Evolutionary conservation across 352 stramenopile species (phyloP), one percentile per base, ranked within the genome.

Genomic region (Phytophthora niederhauseri): DNA sequence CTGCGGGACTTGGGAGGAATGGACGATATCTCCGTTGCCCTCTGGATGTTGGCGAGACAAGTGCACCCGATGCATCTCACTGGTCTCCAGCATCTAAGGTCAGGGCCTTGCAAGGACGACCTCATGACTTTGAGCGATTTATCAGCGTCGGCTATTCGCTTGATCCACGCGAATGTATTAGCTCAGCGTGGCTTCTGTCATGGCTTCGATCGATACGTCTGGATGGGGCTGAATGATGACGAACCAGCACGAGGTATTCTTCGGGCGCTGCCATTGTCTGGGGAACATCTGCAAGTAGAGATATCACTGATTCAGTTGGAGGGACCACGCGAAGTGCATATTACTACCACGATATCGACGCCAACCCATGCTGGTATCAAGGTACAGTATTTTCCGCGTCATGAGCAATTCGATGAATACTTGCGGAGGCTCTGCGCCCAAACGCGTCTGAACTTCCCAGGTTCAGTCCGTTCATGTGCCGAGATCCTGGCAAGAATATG

Each of bases 1-100:
- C 31, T 80, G 14, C 66, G 57, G 4, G 66, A 62, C 20, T 43
- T 86, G 6, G 80, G 78, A 6, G 60, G 53, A 1, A 66, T 91
- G 6, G 82, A 90, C 51, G 82, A 91, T 62, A 81, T 87, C 12
- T 80, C 80, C 0, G 66, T 91, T 9, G 70, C 78, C 1, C 61
- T 85, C 12, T 90, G 82, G 82, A 64, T 88, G 68, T 56, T 85
- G 19, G 55, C 57, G 1, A 74, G 84, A 15, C 74, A 87, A 50
- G 81, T 91, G 11, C 72, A 75, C 9, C 60, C 74, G 1, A 45
- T 61, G 12, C 73, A 87, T 48, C 28, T 72, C 1, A 2, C 36
- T 14, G 31, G 64, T 15, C 76, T 91, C 4, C 22, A 54, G 4
- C 78, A 80, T 31, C 36, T 87, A 7, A 64, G 70, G 11, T 55